A percentile compares a stretch with the other conserved stretches of the same genome.
These are phyloP conservation scores for Verbascum thapsus DNA, from an alignment of 257 asterid genomes.

Conservation along the genomic window DNA sequence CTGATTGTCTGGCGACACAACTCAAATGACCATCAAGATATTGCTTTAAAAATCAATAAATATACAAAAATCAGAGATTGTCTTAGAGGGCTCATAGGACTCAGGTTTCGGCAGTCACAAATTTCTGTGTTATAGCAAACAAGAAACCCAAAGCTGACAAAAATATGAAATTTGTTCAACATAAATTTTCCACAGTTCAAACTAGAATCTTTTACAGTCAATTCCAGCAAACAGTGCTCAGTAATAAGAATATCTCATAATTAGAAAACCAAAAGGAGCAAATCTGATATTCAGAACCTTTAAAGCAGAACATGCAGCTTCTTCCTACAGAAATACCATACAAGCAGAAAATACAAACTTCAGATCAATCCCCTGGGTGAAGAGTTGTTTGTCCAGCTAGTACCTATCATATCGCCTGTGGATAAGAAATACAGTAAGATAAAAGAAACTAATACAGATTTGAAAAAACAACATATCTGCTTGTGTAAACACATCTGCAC, in stretches of 20 bases:
- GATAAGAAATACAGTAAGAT: not conserved
- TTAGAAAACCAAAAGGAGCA: conserved; percentile 1
- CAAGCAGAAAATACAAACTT: conserved; percentile 14
- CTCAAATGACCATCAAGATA: no score
- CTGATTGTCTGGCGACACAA: no score
- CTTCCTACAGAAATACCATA: conserved; percentile 26
- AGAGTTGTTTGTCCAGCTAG: conserved; percentile 36
- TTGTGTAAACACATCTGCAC: no score
- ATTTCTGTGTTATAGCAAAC: no score
- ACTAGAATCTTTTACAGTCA: not conserved
- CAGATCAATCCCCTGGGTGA: conserved; percentile 20
- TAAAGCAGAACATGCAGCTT: conserved; percentile 9
- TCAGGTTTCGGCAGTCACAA: no score
- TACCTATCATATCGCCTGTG: conserved; percentile 64
- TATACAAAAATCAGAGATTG: no score
- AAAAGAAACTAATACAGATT: not conserved
- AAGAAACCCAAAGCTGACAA: no score
- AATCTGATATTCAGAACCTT: not conserved
- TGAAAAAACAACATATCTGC: not conserved
- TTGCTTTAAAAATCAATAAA: no score
- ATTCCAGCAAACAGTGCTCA: not conserved
- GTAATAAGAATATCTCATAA: not conserved
- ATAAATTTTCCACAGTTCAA: conserved; percentile 1
- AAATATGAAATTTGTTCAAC: conserved; percentile 12
- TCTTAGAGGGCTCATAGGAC: no score